Conservation (phyloP, 805 yeast species). For the Aciculoconidium aculeatum region DNA sequence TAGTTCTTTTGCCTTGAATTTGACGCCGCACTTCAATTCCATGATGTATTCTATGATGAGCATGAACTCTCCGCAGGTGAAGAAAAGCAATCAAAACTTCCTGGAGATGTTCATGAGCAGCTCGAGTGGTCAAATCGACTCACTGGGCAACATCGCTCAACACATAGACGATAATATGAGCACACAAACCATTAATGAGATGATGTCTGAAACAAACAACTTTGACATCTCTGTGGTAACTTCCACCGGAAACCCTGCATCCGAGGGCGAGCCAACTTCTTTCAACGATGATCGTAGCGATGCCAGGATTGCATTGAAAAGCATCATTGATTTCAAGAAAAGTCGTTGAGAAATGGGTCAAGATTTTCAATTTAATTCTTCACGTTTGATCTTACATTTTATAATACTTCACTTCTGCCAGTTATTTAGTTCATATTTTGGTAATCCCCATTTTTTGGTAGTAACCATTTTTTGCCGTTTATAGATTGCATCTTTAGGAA, state of each 20-base stretch:
- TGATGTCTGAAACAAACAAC: neutral
- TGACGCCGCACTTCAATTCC: constrained; percentile 37
- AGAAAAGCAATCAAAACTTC: constrained; percentile 12
- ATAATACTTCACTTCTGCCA: no score
- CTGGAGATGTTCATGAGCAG: constrained; percentile 24
- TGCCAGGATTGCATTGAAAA: constrained; percentile 34
- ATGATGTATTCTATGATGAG: constrained; percentile 34
- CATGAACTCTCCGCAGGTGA: constrained; percentile 26
- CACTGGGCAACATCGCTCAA: constrained; percentile 8
- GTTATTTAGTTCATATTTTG: no score
- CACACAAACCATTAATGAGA: constrained; percentile 1
- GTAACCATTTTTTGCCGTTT: constrained; percentile 1
- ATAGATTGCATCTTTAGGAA: neutral
- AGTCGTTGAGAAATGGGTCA: constrained; percentile 5
- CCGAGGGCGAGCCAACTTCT: constrained; percentile 1
- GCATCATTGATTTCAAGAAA: constrained; percentile 28
- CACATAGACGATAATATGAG: constrained; percentile 1
- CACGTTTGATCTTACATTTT: constrained; percentile 1
- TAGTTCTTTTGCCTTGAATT: constrained; percentile 20
- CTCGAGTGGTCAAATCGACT: constrained; percentile 4
- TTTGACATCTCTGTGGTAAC: no score
- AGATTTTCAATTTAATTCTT: constrained; percentile 1
- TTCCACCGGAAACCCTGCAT: neutral
- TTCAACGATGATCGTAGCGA: constrained; percentile 29
- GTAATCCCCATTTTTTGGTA: no score